Base-by-base conservation (phyloP, 306 rosid genomes). In the Sicyos baderoa region DNA sequence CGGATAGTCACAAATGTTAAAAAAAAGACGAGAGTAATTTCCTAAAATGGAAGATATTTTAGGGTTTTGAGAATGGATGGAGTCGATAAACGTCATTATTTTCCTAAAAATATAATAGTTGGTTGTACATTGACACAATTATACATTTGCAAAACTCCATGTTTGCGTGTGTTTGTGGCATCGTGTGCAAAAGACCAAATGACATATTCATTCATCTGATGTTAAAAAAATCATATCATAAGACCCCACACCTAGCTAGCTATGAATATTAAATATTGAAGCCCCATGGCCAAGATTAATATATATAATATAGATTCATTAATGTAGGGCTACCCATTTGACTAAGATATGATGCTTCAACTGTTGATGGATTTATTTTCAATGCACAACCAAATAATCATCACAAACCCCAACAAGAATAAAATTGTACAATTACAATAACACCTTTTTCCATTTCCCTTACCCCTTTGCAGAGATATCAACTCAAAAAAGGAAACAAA, bases 121-220 rank as follows among this genome's bases (percentile, higher is more conserved):
- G 0, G 35, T 6, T 25, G 3, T 57, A 42, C 35, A 57, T 23
- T 57, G 0, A 4, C 0, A 18, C 44, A 55, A 55, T 55, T 22
- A 55, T 54, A 54, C 25, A 19, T 0, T 19, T 54, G 55, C 22
- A 19, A 9, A 54, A 54, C 27, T 54, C 32, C 5, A 15, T 29
- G 22, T 60, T 60, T 16, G 67, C 67, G 67, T 60, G 67, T 60
- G 67, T 29, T 32, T 60, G 19, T 14, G 19, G 67, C 67, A 60
- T 58, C 3, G 44, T 58, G 63, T 57, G 63, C n/a, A 57, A 57
- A 35, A 4, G n/a, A 60, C 48, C 47, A 60, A 60, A 60, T 29
- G 17, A 60, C 12, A 32, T 9, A 27, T 32, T 32, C 19, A 60
- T 60, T 60, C 67, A 60, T 60, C 22, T 15, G 37, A 32, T 60